phyloP scores from a whole-genome alignment of 768 basidiomycete genomes.

The Aureoboletus auriporus region DNA sequence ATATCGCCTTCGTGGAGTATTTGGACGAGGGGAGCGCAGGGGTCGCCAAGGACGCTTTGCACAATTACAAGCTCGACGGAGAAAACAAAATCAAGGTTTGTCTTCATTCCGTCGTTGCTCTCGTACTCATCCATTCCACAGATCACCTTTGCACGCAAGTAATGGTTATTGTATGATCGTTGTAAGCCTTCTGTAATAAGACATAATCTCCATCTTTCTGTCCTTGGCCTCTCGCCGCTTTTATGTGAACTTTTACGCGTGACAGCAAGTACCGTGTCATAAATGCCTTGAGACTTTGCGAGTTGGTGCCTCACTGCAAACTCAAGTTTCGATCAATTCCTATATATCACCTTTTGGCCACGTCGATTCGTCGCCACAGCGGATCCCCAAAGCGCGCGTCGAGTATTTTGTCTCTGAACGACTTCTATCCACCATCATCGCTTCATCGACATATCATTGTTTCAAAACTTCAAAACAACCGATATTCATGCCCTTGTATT shows the following conservation, averaged over 20 bases:
- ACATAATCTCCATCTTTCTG: constrained; percentile 20
- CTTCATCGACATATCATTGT: neutral
- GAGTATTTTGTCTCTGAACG: constrained; percentile 1
- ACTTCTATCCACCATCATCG: constrained; percentile 7
- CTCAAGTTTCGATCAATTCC: constrained; percentile 2
- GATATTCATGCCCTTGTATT: constrained; percentile 13
- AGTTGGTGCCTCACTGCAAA: constrained; percentile 21
- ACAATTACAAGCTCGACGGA: constrained; percentile 96
- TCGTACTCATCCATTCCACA: constrained; percentile 23
- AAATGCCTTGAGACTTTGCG: constrained; percentile 21
- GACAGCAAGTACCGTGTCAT: constrained; percentile 23
- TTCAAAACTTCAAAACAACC: constrained; percentile 5
- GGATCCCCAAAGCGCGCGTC: constrained; percentile 1
- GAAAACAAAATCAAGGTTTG: constrained; percentile 97
- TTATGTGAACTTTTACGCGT: constrained; percentile 23
- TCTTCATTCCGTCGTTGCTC: neutral
- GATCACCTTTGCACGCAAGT: constrained; percentile 78
- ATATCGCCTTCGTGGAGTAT: constrained; percentile 98
- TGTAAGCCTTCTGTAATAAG: constrained; percentile 29
- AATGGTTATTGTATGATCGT: constrained; percentile 30
- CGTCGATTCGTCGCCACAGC: constrained; percentile 6
- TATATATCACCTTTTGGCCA: neutral
- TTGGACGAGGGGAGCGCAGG: constrained; percentile 89
- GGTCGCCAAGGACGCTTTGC: constrained; percentile 90
- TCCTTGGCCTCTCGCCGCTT: constrained; percentile 9